These are phyloP conservation scores for Cucurbita moschata DNA, from an alignment of 306 rosid genomes.

Conservation along the genomic window DNA sequence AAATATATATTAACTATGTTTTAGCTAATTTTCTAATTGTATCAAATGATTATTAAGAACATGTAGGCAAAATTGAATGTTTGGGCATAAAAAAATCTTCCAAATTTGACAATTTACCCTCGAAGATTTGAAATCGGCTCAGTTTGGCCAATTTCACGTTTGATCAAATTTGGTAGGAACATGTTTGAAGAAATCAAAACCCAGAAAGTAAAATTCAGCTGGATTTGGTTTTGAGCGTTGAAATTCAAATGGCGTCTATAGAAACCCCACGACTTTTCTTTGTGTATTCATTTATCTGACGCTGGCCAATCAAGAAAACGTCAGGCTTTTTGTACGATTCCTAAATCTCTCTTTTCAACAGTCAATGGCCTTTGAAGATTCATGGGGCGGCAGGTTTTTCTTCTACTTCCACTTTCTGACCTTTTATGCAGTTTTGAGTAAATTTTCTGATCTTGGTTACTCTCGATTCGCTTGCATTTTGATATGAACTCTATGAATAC, in stretches of 20 bases:
- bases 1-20: too few species aligned
- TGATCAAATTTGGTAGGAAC: not conserved
- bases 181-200: not conserved
- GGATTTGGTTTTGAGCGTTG: not conserved
- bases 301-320: not conserved
- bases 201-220: not conserved
- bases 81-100: not conserved
- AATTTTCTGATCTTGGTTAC: not conserved
- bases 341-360: not conserved
- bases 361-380: not conserved
- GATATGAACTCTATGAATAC: not conserved
- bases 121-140: not conserved
- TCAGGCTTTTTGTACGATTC: not conserved
- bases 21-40: too few species aligned
- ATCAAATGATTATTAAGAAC: too few species aligned
- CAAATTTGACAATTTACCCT: not conserved
- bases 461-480: not conserved
- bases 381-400: not conserved
- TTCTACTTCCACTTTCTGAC: not conserved
- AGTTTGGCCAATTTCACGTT: not conserved
- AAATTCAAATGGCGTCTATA: not conserved
- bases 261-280: not conserved
- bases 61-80: not conserved
- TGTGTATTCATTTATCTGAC: not conserved
- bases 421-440: not conserved